A percentile compares a stretch with the other conserved stretches of the same genome.
Evolutionary conservation across 2,329 filamentous ascomycete genomes (phyloP).

Genomic region (Ceratocystis destructans): DNA sequence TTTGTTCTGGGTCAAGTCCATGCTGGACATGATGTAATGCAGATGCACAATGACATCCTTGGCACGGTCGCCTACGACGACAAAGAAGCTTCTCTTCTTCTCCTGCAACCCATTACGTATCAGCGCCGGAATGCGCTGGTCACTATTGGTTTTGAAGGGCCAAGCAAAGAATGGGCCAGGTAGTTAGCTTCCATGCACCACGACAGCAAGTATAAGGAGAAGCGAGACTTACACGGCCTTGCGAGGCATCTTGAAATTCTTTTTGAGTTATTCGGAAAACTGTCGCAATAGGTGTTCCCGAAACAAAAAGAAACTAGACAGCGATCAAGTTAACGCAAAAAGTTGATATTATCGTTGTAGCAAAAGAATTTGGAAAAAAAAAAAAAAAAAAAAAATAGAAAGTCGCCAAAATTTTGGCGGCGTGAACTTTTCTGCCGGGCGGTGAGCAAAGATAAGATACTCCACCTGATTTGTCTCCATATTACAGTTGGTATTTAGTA

Average conservation of each 20-base stretch:
- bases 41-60: slow-evolving; percentile 94
- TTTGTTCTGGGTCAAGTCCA: slow-evolving; percentile 80
- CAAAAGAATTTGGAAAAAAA: background rate
- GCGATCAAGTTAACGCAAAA: too few relatives aligned
- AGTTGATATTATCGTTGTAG: background rate
- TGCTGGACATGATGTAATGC: slow-evolving; percentile 82
- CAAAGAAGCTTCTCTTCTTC: slow-evolving; percentile 97
- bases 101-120: slow-evolving; percentile 86
- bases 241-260: slow-evolving; percentile 38
- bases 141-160: slow-evolving; percentile 35
- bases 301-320: background rate
- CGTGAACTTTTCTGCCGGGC: slow-evolving; percentile 29
- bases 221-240: slow-evolving; percentile 38
- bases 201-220: background rate
- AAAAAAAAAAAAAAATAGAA: slow-evolving; percentile 18
- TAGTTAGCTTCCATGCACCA: background rate
- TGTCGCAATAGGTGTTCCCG: background rate
- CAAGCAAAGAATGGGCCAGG: slow-evolving; percentile 2
- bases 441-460: slow-evolving; percentile 22
- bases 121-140: slow-evolving; percentile 79
- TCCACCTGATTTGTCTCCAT: background rate
- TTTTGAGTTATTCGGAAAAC: background rate
- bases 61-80: slow-evolving; percentile 82
- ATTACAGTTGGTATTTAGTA: background rate
- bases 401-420: slow-evolving; percentile 29